phyloP scores from a whole-genome alignment of 176 grass and related monocot species.

The Chloris gayana region DNA sequence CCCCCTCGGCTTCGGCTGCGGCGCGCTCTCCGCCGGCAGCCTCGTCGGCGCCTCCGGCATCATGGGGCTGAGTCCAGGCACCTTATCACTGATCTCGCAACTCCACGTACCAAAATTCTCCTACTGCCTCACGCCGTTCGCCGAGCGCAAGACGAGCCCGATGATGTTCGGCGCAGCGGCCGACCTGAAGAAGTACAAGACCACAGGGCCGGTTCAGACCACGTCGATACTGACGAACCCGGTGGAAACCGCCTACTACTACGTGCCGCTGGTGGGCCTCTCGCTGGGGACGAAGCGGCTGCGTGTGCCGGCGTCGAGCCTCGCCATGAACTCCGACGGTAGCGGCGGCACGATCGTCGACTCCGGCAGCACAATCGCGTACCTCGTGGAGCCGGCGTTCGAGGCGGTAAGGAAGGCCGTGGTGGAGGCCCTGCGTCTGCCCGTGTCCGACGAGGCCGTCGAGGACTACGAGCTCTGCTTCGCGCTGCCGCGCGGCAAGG shows the following conservation, averaged over 20 bases:
- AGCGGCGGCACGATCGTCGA: conserved; percentile 41
- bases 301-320: conserved; percentile 13
- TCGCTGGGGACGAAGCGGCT: conserved; percentile 30
- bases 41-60: conserved; percentile 32
- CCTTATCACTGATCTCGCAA: conserved; percentile 35
- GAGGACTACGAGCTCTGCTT: conserved; percentile 59
- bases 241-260: conserved; percentile 14
- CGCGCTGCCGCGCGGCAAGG: conserved; percentile 3
- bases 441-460: neutral
- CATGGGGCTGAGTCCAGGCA: conserved; percentile 36
- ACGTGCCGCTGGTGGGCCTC: conserved; percentile 37
- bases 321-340: conserved; percentile 10
- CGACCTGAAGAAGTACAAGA: conserved; percentile 35
- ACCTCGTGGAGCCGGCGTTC: conserved; percentile 47
- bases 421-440: neutral
- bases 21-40: neutral
- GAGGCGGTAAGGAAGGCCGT: conserved; percentile 36
- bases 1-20: conserved; percentile 49
- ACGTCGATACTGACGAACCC: conserved; percentile 17
- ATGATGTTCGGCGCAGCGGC: conserved; percentile 42
- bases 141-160: conserved; percentile 20
- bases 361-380: conserved; percentile 29
- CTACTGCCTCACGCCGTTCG: conserved; percentile 48
- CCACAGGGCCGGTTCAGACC: conserved; percentile 29
- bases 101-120: conserved; percentile 20